Percentiles rank a stretch among this genome's conserved stretches.
phyloP scores from a whole-genome alignment of 805 yeast genomes.

The Barnettozyma populi region DNA sequence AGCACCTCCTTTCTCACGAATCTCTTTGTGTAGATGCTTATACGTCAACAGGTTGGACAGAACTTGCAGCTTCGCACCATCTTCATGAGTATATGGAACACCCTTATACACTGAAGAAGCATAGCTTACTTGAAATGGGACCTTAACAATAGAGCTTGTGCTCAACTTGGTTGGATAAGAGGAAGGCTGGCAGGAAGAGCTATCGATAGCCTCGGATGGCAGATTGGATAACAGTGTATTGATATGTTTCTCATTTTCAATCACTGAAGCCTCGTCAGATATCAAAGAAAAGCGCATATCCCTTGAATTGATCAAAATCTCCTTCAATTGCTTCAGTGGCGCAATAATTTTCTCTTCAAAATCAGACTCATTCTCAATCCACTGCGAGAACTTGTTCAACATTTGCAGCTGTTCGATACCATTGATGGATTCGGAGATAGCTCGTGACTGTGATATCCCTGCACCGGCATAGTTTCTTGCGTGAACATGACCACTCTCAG shows the following conservation, averaged over 20 bases:
- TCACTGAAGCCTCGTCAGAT: conserved; percentile 42
- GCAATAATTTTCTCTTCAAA: conserved; percentile 59
- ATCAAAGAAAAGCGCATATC: conserved; percentile 51
- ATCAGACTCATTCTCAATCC: conserved; percentile 42
- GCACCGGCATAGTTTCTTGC: conserved; percentile 69
- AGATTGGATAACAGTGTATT: conserved; percentile 25
- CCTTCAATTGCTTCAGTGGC: conserved; percentile 48
- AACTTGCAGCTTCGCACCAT: conserved; percentile 82
- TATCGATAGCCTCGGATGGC: conserved; percentile 17
- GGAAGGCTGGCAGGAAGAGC: conserved; percentile 5
- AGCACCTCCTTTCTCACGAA: conserved; percentile 95
- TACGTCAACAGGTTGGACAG: conserved; percentile 76
- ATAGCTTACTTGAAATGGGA: conserved; percentile 89
- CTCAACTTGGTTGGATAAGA: conserved; percentile 17
- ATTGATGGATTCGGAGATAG: conserved; percentile 54
- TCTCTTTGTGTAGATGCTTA: conserved; percentile 79
- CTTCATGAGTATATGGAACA: conserved; percentile 58
- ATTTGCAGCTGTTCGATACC: conserved; percentile 81
- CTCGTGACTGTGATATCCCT: conserved; percentile 51
- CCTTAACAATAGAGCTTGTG: conserved; percentile 45
- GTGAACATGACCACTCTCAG: conserved; percentile 83
- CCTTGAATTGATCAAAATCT: conserved; percentile 36
- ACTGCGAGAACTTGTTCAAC: conserved; percentile 50
- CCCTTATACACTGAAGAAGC: conserved; percentile 66
- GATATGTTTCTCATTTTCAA: conserved; percentile 26